phyloP scores from a whole-genome alignment of 2,329 filamentous ascomycete species.

The Emmonsia crescens region DNA sequence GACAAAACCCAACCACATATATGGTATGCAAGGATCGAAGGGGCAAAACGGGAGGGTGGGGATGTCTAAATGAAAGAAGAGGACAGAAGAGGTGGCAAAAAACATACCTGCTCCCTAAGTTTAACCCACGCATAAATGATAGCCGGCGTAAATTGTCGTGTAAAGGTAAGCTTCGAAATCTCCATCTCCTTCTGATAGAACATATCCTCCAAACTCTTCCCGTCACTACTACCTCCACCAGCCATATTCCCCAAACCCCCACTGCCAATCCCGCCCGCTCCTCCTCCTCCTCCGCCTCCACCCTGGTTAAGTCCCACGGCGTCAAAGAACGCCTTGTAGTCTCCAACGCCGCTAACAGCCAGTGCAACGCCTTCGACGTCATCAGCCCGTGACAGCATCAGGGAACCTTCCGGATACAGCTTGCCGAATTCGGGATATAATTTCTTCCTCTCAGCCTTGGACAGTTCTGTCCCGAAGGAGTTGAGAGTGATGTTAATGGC shows the following conservation, averaged over 20 bases:
- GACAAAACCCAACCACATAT: too few species aligned
- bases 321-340: slow-evolving; percentile 96
- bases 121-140: slow-evolving; percentile 98
- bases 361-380: slow-evolving; percentile 89
- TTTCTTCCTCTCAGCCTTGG: slow-evolving; percentile 89
- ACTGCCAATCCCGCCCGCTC: slow-evolving; percentile 43
- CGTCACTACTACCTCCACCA: slow-evolving; percentile 65
- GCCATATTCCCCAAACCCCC: slow-evolving; percentile 73
- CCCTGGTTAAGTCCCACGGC: slow-evolving; percentile 64
- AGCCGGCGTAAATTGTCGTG: slow-evolving; percentile 85
- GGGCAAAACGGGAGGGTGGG: background rate
- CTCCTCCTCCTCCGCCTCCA: background rate
- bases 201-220: slow-evolving; percentile 87
- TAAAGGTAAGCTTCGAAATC: slow-evolving; percentile 89
- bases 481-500: slow-evolving; percentile 99
- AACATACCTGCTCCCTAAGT: slow-evolving; percentile 81
- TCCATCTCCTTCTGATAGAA: slow-evolving; percentile 99
- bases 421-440: slow-evolving; percentile 87
- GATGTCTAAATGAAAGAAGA: too few species aligned
- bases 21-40: background rate
- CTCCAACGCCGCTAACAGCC: slow-evolving; percentile 81
- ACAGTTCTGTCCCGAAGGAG: slow-evolving; percentile 92
- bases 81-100: background rate
- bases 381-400: slow-evolving; percentile 91
- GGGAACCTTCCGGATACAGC: slow-evolving; percentile 83